Conservation (phyloP, 306 rosid genomes). For the Canavalia ensiformis region DNA sequence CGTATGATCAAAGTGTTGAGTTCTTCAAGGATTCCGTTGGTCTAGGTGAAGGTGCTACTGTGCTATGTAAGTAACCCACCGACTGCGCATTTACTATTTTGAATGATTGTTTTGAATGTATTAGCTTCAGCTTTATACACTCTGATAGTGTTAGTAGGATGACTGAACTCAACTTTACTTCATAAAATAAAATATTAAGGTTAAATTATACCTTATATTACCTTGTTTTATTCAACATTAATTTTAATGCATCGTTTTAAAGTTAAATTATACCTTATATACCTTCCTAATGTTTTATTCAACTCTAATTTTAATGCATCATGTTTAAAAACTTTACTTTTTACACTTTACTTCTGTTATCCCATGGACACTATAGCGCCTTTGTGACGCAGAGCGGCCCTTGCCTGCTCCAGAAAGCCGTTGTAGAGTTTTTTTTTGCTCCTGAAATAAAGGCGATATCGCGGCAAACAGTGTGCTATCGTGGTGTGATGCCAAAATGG, state of each 20-base stretch:
- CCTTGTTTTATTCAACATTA: background rate
- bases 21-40: constrained; percentile 90
- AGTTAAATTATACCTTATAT: no score
- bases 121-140: constrained; percentile 10
- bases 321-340: no score
- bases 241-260: background rate
- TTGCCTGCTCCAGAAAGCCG: no score
- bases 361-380: no score
- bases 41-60: constrained; percentile 83
- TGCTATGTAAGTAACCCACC: constrained; percentile 61
- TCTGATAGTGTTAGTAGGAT: background rate
- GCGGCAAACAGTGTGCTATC: no score
- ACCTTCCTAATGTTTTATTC: no score
- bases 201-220: constrained; percentile 5
- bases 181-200: constrained; percentile 22
- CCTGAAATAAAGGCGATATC: no score
- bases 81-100: background rate
- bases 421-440: no score
- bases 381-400: no score
- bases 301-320: no score
- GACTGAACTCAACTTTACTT: background rate
- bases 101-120: background rate
- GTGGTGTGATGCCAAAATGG: no score
- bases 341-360: no score
- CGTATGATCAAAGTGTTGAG: constrained; percentile 96